These are phyloP conservation scores for Erythrophleum fordii DNA, from an alignment of 306 rosid genomes.

Conservation along the genomic window DNA sequence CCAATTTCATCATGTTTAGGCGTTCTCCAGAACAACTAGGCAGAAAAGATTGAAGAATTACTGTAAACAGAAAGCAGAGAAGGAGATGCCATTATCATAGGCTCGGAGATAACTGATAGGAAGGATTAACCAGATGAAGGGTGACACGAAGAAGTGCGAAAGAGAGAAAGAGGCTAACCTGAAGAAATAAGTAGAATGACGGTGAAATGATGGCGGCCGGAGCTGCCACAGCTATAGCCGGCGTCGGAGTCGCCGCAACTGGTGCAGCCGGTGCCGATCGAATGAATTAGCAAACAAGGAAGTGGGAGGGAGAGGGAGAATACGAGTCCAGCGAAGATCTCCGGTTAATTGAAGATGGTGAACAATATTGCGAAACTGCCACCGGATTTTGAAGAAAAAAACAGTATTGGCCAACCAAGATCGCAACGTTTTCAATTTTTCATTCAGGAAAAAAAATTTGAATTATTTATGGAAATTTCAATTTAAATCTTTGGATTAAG, in stretches of 20 bases:
- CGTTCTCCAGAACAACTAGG: background rate
- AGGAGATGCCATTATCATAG: background rate
- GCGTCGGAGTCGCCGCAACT: slow-evolving; percentile 37
- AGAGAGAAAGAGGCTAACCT: slow-evolving; percentile 33
- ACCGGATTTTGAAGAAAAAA: background rate
- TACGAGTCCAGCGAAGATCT: slow-evolving; percentile 4
- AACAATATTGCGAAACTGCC: background rate
- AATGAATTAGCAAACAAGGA: background rate
- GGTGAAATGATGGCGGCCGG: slow-evolving; percentile 31
- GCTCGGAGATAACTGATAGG: background rate
- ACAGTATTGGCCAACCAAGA: too few relatives aligned
- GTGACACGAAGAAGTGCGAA: background rate
- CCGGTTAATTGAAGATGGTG: background rate
- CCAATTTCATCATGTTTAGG: background rate
- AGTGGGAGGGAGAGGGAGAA: background rate
- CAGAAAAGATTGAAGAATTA: background rate
- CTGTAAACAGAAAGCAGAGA: background rate
- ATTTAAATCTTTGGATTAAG: too few relatives aligned
- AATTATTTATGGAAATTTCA: background rate
- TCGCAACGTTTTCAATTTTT: too few relatives aligned
- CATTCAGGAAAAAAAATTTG: too few relatives aligned
- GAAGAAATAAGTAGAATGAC: slow-evolving; percentile 29
- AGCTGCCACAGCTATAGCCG: background rate
- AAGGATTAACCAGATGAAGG: background rate
- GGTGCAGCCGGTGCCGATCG: slow-evolving; percentile 39